Evolutionary conservation across 805 yeast species (phyloP), one percentile per base, ranked within the genome.

Genomic region (Kodamaea neixiangensis): DNA sequence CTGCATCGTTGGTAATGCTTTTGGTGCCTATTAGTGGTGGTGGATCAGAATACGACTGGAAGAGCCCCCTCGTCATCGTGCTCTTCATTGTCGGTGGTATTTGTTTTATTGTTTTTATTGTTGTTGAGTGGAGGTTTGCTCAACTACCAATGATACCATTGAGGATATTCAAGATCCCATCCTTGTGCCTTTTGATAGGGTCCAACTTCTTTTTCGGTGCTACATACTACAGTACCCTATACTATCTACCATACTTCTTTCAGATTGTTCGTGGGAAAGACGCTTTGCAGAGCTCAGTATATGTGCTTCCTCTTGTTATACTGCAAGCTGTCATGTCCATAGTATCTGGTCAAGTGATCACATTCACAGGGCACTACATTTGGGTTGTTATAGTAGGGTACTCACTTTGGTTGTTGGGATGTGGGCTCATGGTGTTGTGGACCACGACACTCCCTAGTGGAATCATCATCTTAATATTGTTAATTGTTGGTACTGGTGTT

Each of bases 21-120:
- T 68, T 82, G 44, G 71, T 83, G n/a, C 85, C 86, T 2, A 61
- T 82, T 17, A 75, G 77, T 54, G 84, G 85, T 14, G 90, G 89
- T 33, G 89, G 89, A 2, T 68, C 78, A 7, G 68, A 77, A 9
- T 83, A 75, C 59, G 62, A 69, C 0, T 86, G 91, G 91, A 57
- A 74, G 56, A 77, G 73, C 48, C 50, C 69, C 0, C 44, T 71
- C 7, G 71, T 71, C 4, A 73, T 73, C 19, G 58, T 57, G 10
- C 62, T 72, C 62, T 69, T 73, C 48, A 56, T 63, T 4, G 59
- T 71, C 9, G 77, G 77, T 1, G 77, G 71, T 1, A 48, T 63
- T 0, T 65, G 72, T 20, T 68, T 78, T 18, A 51, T 75, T 1
- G 53, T 60, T 0, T 83, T 86, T 49, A 34, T 82, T 7, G 18